phyloP scores from a whole-genome alignment of 352 stramenopile genomes.

The Globisporangium nodosum region DNA sequence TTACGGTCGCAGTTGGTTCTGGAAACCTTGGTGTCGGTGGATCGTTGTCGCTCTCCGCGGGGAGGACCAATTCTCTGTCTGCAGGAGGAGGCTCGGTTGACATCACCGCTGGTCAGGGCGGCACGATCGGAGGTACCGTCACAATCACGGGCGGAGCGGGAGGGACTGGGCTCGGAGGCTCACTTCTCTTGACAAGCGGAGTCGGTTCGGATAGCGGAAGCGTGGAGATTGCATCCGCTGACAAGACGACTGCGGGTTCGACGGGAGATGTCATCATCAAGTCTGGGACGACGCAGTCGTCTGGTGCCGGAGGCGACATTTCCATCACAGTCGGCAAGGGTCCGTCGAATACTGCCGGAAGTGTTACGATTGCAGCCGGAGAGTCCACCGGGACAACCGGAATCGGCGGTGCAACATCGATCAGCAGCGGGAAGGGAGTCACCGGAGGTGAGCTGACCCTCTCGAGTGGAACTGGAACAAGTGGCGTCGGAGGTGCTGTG shows the following conservation, averaged over 20 bases:
- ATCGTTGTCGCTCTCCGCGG: conserved; percentile 28
- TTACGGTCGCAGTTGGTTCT: conserved; percentile 34
- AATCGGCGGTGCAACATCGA: conserved; percentile 8
- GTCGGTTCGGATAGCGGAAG: conserved; percentile 28
- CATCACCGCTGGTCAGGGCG: conserved; percentile 28
- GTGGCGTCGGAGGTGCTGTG: conserved; percentile 33
- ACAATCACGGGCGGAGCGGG: conserved; percentile 7
- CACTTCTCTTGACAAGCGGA: conserved; percentile 30
- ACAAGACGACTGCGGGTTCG: conserved; percentile 21
- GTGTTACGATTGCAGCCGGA: conserved; percentile 30
- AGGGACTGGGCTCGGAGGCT: conserved; percentile 20
- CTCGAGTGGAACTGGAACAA: conserved; percentile 27
- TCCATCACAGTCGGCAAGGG: conserved; percentile 25
- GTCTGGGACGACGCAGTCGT: conserved; percentile 18
- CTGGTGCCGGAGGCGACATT: conserved; percentile 27
- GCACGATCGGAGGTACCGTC: conserved; percentile 23
- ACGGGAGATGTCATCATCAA: conserved; percentile 26
- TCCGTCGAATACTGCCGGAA: conserved; percentile 22
- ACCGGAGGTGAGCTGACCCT: conserved; percentile 32
- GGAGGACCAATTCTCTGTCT: conserved; percentile 16
- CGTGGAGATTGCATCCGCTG: conserved; percentile 25
- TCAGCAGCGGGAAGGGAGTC: conserved; percentile 22
- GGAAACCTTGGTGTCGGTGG: conserved; percentile 36
- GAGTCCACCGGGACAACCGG: conserved; percentile 24
- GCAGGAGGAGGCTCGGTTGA: conserved; percentile 21